phyloP scores from a whole-genome alignment of 305 asterid species.

The Fraxinus platypoda region DNA sequence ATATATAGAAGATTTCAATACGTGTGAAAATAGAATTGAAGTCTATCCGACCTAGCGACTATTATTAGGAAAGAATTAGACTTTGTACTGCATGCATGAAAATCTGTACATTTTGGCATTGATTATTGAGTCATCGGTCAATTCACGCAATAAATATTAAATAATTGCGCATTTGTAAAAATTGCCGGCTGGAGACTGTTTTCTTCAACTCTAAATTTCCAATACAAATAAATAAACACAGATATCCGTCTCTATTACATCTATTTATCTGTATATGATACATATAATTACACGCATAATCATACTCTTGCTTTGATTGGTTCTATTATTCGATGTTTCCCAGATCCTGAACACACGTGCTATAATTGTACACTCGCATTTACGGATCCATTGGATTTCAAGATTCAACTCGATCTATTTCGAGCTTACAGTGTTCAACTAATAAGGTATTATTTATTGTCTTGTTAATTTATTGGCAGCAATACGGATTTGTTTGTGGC shows the following conservation, averaged over 20 bases:
- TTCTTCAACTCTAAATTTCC: conserved; percentile 11
- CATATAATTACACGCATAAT: neutral
- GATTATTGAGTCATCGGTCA: neutral
- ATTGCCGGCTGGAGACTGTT: conserved; percentile 37
- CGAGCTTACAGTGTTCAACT: conserved; percentile 16
- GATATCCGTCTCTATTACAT: neutral
- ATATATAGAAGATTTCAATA: too few species aligned
- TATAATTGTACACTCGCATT: conserved; percentile 18
- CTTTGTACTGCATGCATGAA: neutral
- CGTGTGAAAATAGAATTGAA: too few species aligned
- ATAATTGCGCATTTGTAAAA: neutral
- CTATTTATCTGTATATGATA: neutral
- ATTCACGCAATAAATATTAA: too few species aligned
- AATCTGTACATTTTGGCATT: neutral
- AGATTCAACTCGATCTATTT: conserved; percentile 36
- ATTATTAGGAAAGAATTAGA: too few species aligned
- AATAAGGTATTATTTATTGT: conserved; percentile 29
- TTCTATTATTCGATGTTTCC: conserved; percentile 40
- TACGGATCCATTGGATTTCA: conserved; percentile 22
- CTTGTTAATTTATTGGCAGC: neutral
- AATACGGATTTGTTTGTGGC: neutral
- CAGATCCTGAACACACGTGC: conserved; percentile 39
- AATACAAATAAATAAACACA: neutral
- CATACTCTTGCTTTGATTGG: conserved; percentile 30
- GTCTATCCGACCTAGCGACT: too few species aligned